phyloP scores from a whole-genome alignment of 2,329 filamentous ascomycete genomes.

The Fusarium albosuccineum region DNA sequence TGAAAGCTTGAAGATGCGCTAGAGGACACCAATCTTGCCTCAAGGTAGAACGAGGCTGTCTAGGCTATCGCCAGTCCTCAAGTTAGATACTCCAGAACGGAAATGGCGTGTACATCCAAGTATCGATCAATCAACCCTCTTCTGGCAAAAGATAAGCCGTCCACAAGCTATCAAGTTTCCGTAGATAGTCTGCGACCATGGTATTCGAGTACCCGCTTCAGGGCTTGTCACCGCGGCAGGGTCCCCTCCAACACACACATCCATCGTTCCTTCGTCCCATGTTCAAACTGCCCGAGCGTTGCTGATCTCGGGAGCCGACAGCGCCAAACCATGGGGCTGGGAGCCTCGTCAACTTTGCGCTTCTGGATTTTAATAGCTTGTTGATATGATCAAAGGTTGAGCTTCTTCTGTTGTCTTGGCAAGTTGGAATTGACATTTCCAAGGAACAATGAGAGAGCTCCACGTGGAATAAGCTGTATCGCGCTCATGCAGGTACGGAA shows the following conservation, averaged over 20 bases:
- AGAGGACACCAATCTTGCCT: background rate
- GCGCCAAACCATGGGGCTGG: slow-evolving; percentile 33
- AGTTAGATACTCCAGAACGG: background rate
- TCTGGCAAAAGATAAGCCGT: slow-evolving; percentile 34
- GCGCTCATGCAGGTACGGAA: slow-evolving; percentile 44
- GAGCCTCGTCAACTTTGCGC: slow-evolving; percentile 16
- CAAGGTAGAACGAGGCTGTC: slow-evolving; percentile 1
- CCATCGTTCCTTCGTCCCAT: slow-evolving; percentile 36
- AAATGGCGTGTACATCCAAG: background rate
- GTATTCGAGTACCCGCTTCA: slow-evolving; percentile 35
- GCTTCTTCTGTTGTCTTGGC: slow-evolving; percentile 18
- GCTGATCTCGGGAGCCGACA: slow-evolving; percentile 44
- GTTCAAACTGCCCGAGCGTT: slow-evolving; percentile 34
- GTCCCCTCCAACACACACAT: slow-evolving; percentile 32
- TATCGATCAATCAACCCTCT: slow-evolving; percentile 3
- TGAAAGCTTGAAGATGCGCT: background rate
- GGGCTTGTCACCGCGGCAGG: slow-evolving; percentile 35
- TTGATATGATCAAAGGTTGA: slow-evolving; percentile 25
- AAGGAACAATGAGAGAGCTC: slow-evolving; percentile 34
- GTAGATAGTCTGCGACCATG: slow-evolving; percentile 14
- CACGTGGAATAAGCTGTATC: slow-evolving; percentile 38
- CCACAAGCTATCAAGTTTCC: slow-evolving; percentile 25
- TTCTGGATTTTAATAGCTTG: slow-evolving; percentile 14
- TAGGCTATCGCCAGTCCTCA: background rate
- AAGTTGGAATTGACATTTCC: slow-evolving; percentile 9